A percentile compares a stretch with the other conserved stretches of the same genome.
phyloP scores from a whole-genome alignment of 768 basidiomycete genomes.

The Punctularia strigosozonata region DNA sequence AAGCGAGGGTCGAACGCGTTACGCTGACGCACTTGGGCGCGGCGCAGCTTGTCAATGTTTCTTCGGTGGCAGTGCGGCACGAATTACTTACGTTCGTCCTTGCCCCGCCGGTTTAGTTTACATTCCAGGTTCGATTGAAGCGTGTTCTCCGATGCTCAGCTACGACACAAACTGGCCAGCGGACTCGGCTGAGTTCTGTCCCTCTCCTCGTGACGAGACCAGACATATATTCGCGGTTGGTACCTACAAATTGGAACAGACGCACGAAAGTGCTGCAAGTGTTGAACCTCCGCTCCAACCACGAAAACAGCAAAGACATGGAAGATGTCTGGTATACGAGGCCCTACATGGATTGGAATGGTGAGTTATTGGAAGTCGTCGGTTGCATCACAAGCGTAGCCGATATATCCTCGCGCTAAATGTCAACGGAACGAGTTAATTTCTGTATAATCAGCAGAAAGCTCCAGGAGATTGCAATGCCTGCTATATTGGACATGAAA shows the following conservation, averaged over 20 bases:
- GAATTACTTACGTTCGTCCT: not conserved
- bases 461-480: constrained; percentile 56
- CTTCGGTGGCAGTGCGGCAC: not conserved
- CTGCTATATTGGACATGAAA: constrained; percentile 90
- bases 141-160: constrained; percentile 3
- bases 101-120: no score
- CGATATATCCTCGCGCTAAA: not conserved
- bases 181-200: constrained; percentile 88
- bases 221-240: constrained; percentile 82
- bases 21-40: not conserved
- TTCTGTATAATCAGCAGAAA: constrained; percentile 29
- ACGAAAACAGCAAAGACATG: constrained; percentile 35
- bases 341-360: constrained; percentile 16
- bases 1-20: not conserved
- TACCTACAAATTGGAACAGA: constrained; percentile 72
- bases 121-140: no score
- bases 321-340: constrained; percentile 65
- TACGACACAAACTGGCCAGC: constrained; percentile 75
- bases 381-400: not conserved
- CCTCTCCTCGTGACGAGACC: constrained; percentile 39
- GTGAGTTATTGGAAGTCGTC: constrained; percentile 22
- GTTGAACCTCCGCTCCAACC: not conserved
- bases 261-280: constrained; percentile 13
- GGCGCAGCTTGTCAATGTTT: no score
- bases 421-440: not conserved